Base-by-base conservation (phyloP, 768 basidiomycete genomes). In the Trametes maxima region DNA sequence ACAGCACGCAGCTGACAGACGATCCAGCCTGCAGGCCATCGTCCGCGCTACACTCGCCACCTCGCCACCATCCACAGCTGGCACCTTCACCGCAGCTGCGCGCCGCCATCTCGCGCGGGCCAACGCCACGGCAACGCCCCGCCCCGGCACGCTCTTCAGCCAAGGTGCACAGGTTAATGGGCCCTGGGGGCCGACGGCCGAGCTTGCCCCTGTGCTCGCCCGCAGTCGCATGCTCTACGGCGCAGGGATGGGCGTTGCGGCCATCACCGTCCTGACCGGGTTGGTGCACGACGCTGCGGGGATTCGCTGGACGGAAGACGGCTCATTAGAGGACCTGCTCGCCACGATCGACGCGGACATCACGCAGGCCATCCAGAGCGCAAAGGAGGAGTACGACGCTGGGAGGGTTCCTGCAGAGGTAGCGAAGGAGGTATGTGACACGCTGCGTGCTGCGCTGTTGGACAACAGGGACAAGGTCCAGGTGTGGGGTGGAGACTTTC, bases 341-440 rank as follows among this genome's bases (percentile, higher is more conserved):
- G 82, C 87, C 40, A 77, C 81, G 55, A 79, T 92, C 58, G 91
- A 92, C 72, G 79, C 82, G 24, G 91, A 93, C 69, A 82, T 93
- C 54, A 83, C 84, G 54, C 91, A 92, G 74, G 91, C 90, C 7
- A 84, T 93, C 44, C 92, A 90, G 84, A 90, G 88, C 67, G 83
- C 85, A 55, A 88, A 85, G 72, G 91, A 93, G 70, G 88, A 92
- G 70, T 70, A 88, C 11, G 83, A 83, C 52, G 78, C 77, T 14
- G 83, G 80, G 28, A 79, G 80, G 13, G 77, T 85, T 35, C 70
- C 70, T 65, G 67, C 81, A 35, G 62, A 69, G 14, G 66, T 67
- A 48, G 85, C 84, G 57, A 80, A 80, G 58, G 80, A 78, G 57
- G 78, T 76, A 13, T 72, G 85, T 47, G 70, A 75, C 17, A 80